Evolutionary conservation across 345 rosid species (phyloP).

Genomic region (sweet orange (Citrus sinensis)): DNA sequence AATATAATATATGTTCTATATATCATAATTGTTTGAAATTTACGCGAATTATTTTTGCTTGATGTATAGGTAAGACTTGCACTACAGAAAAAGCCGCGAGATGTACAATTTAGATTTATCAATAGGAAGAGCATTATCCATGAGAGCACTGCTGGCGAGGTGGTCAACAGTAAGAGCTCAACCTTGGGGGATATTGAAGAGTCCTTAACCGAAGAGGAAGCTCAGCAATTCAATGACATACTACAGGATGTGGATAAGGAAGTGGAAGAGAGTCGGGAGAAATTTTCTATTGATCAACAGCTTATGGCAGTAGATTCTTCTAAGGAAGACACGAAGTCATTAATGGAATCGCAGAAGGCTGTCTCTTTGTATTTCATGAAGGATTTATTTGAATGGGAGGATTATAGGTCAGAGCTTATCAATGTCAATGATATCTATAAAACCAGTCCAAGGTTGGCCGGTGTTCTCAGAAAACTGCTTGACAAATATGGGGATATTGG

Average conservation of each 20-base stretch:
- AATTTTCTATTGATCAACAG: neutral
- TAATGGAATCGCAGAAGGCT: too few species aligned
- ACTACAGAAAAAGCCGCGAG: neutral
- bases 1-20: too few species aligned
- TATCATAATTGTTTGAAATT: too few species aligned
- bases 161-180: neutral
- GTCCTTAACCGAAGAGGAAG: neutral
- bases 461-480: neutral
- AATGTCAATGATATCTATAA: too few species aligned
- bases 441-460: neutral
- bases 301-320: neutral
- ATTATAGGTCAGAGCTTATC: too few species aligned
- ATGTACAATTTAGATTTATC: neutral
- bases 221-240: neutral
- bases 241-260: neutral
- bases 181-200: neutral
- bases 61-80: neutral
- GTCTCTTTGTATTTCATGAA: fast-evolving
- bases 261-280: neutral
- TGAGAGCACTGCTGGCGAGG: too few species aligned
- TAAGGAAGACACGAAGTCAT: too few species aligned
- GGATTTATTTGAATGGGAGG: neutral
- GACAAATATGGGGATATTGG: neutral
- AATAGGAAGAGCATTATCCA: neutral
- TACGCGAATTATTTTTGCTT: too few species aligned